Base-by-base conservation (phyloP, 2,329 filamentous ascomycete species). In the Thermoascus crustaceus region DNA sequence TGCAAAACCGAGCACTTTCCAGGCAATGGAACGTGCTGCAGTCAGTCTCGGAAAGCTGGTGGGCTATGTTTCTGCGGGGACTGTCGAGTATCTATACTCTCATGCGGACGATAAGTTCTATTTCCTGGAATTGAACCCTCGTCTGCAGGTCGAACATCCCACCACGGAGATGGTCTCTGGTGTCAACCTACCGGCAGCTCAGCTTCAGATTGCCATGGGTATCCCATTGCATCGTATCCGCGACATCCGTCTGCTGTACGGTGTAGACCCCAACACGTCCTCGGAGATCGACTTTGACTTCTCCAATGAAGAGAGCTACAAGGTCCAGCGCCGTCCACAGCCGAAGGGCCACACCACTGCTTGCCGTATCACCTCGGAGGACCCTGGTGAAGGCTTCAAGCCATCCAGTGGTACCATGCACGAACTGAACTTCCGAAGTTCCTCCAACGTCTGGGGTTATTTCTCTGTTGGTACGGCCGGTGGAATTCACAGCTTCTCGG, bases 91-190 rank as follows among this genome's bases (percentile, higher is more conserved):
- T 64, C 78, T 98, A 32, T 98, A 98, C 73, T 98, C 91, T 26
- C 87, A 98, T 65, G 72, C 86, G 11, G 91, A 98, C 50, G 87
- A 96, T 74, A 91, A 94, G 67, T 98, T 98, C 72, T 98, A 96
- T 76, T 98, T 98, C 72, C 72, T 98, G 47, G 91, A 98, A 69
- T 70, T 98, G 57, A 98, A 98, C 72, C 91, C 91, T 32, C 86
- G 91, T 85, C 82, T 98, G 37, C 91, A 98, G 70, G 91, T 98
- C 67, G 91, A 98, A 76, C 91, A 98, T 69, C 91, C 91, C 30
- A 98, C 89, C 35, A 98, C 91, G 18, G 91, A 98, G 64, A 98
- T 98, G 91, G 91, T 98, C 47, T 93, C 83, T 53, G 91, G 93
- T 59, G 91, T 98, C 58, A 94, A 96, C 67, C 67, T 98, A 60